Evolutionary conservation across 2,329 filamentous ascomycete genomes (phyloP).

Genomic region (Xylaria digitata): DNA sequence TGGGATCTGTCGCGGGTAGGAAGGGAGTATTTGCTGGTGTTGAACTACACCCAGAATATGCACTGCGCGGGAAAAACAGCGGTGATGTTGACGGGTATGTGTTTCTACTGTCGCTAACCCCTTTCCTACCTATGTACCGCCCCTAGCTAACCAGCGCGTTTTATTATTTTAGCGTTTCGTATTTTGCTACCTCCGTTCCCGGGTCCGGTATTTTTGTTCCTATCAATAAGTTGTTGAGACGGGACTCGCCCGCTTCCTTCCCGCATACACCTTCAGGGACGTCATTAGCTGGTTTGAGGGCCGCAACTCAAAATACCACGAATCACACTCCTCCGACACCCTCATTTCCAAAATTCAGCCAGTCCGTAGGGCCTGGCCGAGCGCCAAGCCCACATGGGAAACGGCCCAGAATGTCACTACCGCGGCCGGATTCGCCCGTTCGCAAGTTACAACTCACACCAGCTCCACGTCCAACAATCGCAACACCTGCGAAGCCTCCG

Average conservation of each 20-base stretch:
- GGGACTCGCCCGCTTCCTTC: slow-evolving; percentile 66
- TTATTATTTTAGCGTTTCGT: slow-evolving; percentile 66
- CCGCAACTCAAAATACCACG: slow-evolving; percentile 66
- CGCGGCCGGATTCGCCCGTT: slow-evolving; percentile 87
- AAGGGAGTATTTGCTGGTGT: slow-evolving; percentile 92
- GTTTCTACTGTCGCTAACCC: background rate
- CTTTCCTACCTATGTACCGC: slow-evolving; percentile 32
- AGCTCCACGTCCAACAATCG: slow-evolving; percentile 66
- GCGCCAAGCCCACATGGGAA: slow-evolving; percentile 79
- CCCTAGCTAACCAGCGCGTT: slow-evolving; percentile 26
- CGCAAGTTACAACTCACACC: slow-evolving; percentile 74
- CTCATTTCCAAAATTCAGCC: slow-evolving; percentile 82
- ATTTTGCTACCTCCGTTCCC: slow-evolving; percentile 82
- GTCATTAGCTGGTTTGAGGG: slow-evolving; percentile 64
- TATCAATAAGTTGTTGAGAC: slow-evolving; percentile 79
- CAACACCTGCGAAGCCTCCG: slow-evolving; percentile 64
- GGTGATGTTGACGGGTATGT: slow-evolving; percentile 92
- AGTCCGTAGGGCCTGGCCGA: slow-evolving; percentile 82
- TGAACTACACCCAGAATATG: slow-evolving; percentile 85
- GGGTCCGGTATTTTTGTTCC: slow-evolving; percentile 96
- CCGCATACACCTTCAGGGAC: slow-evolving; percentile 78
- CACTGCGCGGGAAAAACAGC: slow-evolving; percentile 88
- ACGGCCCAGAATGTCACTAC: slow-evolving; percentile 79
- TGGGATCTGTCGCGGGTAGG: slow-evolving; percentile 88
- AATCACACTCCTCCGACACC: slow-evolving; percentile 74